Percentiles rank a stretch among this genome's conserved stretches.
phyloP scores from a whole-genome alignment of 441 rosid species.

The Macaranga tanarius region DNA sequence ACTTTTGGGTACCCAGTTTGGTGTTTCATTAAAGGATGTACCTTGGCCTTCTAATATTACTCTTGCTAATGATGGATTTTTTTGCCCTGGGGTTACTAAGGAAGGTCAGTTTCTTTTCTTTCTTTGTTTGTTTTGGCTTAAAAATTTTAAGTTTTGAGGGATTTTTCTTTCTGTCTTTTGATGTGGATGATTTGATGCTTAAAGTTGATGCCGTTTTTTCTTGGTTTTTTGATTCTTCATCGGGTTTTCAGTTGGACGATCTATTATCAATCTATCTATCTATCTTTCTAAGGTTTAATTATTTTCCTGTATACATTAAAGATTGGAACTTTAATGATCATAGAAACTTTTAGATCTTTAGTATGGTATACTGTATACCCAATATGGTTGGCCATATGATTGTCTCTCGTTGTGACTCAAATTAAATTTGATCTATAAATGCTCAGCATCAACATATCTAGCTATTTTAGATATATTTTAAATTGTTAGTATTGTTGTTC shows the following conservation, averaged over 20 bases:
- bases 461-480: background rate
- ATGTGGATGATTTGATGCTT: background rate
- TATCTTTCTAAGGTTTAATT: background rate
- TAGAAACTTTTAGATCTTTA: constrained; percentile 11
- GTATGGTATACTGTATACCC: background rate
- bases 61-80: constrained; percentile 81
- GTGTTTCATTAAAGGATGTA: constrained; percentile 52
- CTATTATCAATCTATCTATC: background rate
- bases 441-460: background rate
- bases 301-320: background rate
- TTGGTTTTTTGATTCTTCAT: background rate
- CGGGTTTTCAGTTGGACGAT: background rate
- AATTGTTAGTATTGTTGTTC: background rate
- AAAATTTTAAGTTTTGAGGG: background rate
- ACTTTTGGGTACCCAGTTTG: constrained; percentile 87
- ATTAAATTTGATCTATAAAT: constrained; percentile 1
- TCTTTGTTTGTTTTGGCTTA: background rate
- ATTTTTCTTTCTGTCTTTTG: background rate
- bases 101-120: constrained; percentile 42
- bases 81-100: constrained; percentile 45
- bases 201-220: background rate
- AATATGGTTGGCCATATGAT: constrained; percentile 5
- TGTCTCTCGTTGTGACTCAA: background rate
- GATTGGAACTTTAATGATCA: background rate
- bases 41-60: constrained; percentile 67